These are phyloP conservation scores for Zychaea mexicana DNA, from an alignment of 371 early-diverging fungal genomes.

Conservation along the genomic window DNA sequence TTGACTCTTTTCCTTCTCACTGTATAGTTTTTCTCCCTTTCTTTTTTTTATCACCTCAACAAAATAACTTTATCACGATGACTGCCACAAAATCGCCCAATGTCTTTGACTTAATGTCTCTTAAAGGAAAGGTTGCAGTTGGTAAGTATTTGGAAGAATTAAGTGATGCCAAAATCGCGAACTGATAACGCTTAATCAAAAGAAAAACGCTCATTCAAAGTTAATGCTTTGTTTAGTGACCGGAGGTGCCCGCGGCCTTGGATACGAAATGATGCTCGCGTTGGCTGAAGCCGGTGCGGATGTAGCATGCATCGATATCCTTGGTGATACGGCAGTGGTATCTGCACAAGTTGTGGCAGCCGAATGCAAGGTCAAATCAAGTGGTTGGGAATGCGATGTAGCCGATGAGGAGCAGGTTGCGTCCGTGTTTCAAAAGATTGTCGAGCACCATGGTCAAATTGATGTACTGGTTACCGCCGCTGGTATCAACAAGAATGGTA, in stretches of 20 bases:
- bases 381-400: constrained; percentile 42
- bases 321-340: constrained; percentile 21
- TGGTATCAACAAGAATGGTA: constrained; percentile 24
- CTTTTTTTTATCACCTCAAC: neutral
- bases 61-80: neutral
- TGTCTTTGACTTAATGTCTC: constrained; percentile 25
- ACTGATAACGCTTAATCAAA: too few species aligned
- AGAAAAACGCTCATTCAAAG: neutral
- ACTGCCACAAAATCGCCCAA: constrained; percentile 10
- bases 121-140: constrained; percentile 42
- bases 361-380: constrained; percentile 26
- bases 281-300: constrained; percentile 43
- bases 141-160: constrained; percentile 19
- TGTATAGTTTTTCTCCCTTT: neutral
- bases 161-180: too few species aligned
- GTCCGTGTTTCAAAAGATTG: constrained; percentile 30
- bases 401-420: constrained; percentile 32
- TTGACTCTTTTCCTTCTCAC: too few species aligned
- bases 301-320: constrained; percentile 40
- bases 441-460: constrained; percentile 22
- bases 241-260: constrained; percentile 50
- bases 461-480: constrained; percentile 35
- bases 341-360: constrained; percentile 21
- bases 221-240: constrained; percentile 25
- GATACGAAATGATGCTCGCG: constrained; percentile 46